Percentiles rank a stretch among this genome's conserved stretches.
Conservation (phyloP, 192 early-diverging fungal genomes). For the Backusella sp. region DNA sequence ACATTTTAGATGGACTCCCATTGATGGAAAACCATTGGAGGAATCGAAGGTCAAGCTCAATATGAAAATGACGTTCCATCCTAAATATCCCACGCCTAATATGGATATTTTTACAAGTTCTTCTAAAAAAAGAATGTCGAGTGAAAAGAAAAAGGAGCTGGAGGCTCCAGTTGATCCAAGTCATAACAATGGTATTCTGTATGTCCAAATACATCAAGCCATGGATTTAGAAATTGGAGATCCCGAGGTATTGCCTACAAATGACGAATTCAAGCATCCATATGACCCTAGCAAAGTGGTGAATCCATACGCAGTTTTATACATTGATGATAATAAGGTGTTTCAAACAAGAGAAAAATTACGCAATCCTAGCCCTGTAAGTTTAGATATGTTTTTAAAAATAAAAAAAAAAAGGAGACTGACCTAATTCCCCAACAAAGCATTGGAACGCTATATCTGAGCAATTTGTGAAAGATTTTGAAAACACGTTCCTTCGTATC, state of each 20-base stretch:
- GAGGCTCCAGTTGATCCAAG: not conserved
- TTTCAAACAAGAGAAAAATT: conserved; percentile 24
- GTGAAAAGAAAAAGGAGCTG: not conserved
- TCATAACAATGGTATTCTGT: conserved; percentile 22
- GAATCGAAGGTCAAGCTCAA: conserved; percentile 20
- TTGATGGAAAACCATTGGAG: conserved; percentile 23
- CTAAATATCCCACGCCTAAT: conserved; percentile 26
- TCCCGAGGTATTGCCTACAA: conserved; percentile 19
- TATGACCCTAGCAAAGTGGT: conserved; percentile 20
- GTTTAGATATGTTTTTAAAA: not conserved
- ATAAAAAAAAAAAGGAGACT: not conserved
- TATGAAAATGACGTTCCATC: conserved; percentile 33
- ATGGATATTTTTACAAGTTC: conserved; percentile 9
- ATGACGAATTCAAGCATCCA: conserved; percentile 27
- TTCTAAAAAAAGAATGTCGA: conserved; percentile 2
- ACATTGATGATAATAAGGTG: conserved; percentile 30
- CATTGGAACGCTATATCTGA: conserved; percentile 33
- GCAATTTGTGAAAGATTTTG: conserved; percentile 28
- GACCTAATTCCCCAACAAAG: not conserved
- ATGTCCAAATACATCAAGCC: conserved; percentile 22
- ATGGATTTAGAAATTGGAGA: conserved; percentile 31
- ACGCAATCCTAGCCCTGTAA: conserved; percentile 30
- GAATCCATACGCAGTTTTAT: conserved; percentile 27
- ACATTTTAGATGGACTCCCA: conserved; percentile 24
- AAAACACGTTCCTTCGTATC: conserved; percentile 18